These are phyloP conservation scores for Botrytis aclada DNA, from an alignment of 2,329 filamentous ascomycete species.

Conservation along the genomic window DNA sequence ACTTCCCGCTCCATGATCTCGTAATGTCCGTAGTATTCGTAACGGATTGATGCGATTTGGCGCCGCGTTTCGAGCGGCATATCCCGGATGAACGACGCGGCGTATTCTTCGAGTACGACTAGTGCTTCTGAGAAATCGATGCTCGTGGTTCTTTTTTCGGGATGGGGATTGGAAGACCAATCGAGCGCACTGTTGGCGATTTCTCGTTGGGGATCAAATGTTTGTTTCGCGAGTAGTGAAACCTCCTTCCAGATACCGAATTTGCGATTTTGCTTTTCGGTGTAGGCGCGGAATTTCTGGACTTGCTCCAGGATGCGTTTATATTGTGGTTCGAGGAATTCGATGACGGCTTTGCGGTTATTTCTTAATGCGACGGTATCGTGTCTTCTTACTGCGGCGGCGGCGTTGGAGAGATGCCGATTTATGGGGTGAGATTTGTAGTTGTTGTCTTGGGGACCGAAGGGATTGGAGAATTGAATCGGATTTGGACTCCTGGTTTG, in stretches of 20 bases:
- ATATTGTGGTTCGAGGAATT: conserved; percentile 19
- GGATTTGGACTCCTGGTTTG: neutral
- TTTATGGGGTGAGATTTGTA: neutral
- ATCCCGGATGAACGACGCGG: conserved; percentile 11
- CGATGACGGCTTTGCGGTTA: neutral
- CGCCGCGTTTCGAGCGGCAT: neutral
- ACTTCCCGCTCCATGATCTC: neutral
- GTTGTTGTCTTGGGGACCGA: neutral
- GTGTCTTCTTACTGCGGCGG: neutral
- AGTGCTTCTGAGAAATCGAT: neutral
- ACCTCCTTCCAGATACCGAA: neutral
- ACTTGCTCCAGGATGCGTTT: neutral
- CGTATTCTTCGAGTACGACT: conserved; percentile 6
- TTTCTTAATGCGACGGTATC: neutral
- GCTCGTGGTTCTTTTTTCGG: neutral
- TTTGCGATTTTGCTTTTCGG: neutral
- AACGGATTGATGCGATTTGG: neutral
- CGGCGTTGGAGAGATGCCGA: neutral
- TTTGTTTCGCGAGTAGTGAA: neutral
- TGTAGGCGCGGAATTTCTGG: neutral
- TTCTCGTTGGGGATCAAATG: neutral
- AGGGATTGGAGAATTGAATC: neutral
- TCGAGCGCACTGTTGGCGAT: too few relatives aligned
- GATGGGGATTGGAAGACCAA: too few relatives aligned
- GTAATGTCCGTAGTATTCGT: neutral